These are phyloP conservation scores for Triadica sebifera DNA, from an alignment of 345 rosid species.

Conservation along the genomic window DNA sequence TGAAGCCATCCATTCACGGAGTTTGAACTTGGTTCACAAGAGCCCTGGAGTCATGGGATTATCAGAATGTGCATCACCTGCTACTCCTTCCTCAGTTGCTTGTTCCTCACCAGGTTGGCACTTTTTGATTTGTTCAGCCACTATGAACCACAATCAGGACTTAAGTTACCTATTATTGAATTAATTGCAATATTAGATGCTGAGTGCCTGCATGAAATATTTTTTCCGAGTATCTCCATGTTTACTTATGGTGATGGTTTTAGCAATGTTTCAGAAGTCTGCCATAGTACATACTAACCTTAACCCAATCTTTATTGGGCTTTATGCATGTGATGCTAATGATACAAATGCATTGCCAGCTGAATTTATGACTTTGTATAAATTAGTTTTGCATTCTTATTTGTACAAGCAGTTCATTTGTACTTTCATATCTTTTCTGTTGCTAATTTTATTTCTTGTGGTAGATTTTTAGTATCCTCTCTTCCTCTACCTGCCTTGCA, in stretches of 20 bases:
- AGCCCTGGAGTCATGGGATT: conserved; percentile 54
- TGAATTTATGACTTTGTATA: not conserved
- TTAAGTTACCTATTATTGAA: too few relatives aligned
- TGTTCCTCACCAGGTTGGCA: conserved; percentile 80
- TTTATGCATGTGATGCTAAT: not conserved
- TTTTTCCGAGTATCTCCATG: not conserved
- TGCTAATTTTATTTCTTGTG: too few relatives aligned
- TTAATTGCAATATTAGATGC: not conserved
- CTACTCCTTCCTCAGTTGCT: conserved; percentile 92
- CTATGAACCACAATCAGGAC: not conserved
- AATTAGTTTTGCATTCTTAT: not conserved
- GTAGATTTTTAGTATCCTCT: not conserved
- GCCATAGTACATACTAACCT: not conserved
- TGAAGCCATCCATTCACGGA: conserved; percentile 46
- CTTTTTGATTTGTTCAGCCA: not conserved
- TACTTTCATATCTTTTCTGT: too few relatives aligned
- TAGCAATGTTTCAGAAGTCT: not conserved
- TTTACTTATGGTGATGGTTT: not conserved
- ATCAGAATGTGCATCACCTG: conserved; percentile 76
- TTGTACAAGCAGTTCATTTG: too few relatives aligned
- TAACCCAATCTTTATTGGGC: not conserved
- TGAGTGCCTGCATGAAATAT: not conserved
- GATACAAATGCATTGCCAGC: not conserved
- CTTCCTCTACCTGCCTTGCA: not conserved
- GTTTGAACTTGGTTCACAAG: conserved; percentile 50